Percentiles rank a stretch among this genome's conserved stretches.
Evolutionary conservation across 805 yeast species (phyloP).

Genomic region (Barnettozyma sucrosica): DNA sequence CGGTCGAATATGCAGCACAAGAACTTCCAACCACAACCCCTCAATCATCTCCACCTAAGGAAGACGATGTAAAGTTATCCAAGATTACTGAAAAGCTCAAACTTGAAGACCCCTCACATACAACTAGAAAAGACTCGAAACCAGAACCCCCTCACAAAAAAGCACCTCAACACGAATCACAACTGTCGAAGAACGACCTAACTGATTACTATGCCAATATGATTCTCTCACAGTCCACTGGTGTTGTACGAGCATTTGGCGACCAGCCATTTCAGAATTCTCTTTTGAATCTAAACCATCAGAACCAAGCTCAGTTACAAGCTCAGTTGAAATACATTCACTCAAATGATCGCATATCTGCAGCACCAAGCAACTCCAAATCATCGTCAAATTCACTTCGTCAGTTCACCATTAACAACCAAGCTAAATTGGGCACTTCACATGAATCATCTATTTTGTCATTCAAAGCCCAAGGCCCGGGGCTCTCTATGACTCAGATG

Average conservation of each 20-base stretch:
- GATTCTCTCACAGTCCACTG: constrained; percentile 49
- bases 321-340: constrained; percentile 21
- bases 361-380: constrained; percentile 8
- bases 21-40: constrained; percentile 6
- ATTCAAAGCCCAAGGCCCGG: constrained; percentile 19
- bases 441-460: constrained; percentile 20
- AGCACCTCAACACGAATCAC: constrained; percentile 10
- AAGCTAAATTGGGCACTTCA: constrained; percentile 11
- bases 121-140: neutral
- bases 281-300: constrained; percentile 13
- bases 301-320: constrained; percentile 8
- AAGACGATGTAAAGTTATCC: neutral
- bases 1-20: neutral
- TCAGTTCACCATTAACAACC: constrained; percentile 20
- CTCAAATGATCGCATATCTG: constrained; percentile 25
- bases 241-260: constrained; percentile 38
- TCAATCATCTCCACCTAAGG: constrained; percentile 1
- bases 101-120: neutral
- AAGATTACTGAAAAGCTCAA: constrained; percentile 8
- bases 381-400: constrained; percentile 20
- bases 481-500: constrained; percentile 22
- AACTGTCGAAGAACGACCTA: constrained; percentile 18
- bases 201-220: constrained; percentile 35
- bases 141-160: constrained; percentile 2
- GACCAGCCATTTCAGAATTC: constrained; percentile 28